A percentile compares a stretch with the other conserved stretches of the same genome.
Conservation (phyloP, 805 yeast genomes). For the Kodamaea nitidulidarum region DNA sequence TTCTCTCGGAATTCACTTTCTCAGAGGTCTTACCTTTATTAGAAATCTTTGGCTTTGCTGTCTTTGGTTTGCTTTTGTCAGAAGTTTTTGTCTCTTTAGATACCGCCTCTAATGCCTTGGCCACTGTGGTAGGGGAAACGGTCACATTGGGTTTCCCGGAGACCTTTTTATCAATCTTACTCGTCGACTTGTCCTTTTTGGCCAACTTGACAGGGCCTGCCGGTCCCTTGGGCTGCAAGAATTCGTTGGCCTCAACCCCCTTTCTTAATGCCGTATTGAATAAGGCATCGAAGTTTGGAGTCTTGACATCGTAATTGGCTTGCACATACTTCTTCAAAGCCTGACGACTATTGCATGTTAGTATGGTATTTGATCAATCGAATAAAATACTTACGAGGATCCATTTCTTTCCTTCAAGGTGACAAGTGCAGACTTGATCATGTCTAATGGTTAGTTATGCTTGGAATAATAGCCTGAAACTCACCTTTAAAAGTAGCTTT, state of each 20-base stretch:
- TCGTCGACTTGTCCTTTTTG: conserved; percentile 42
- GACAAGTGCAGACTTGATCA: conserved; percentile 64
- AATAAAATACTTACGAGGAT: conserved; percentile 50
- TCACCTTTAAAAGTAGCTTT: conserved; percentile 47
- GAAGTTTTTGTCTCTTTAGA: no score
- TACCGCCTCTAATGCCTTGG: conserved; percentile 16
- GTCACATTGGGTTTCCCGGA: conserved; percentile 10
- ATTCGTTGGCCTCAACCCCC: conserved; percentile 75
- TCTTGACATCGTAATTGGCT: conserved; percentile 53
- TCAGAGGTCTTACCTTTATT: no score
- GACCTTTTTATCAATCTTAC: no score
- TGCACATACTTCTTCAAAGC: conserved; percentile 81
- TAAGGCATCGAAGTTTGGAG: conserved; percentile 67
- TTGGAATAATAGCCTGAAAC: conserved; percentile 15
- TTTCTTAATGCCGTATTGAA: conserved; percentile 76
- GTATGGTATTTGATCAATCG: conserved; percentile 9
- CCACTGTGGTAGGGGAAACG: conserved; percentile 3
- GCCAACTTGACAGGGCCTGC: conserved; percentile 77
- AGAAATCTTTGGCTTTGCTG: no score
- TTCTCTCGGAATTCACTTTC: no score
- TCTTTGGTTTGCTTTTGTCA: no score
- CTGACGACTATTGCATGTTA: conserved; percentile 55
- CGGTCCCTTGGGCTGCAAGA: conserved; percentile 84
- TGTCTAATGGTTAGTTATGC: conserved; percentile 37
- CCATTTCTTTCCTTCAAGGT: conserved; percentile 79